Evolutionary conservation across 306 rosid genomes (phyloP).

Genomic region (Rosa multiflora): DNA sequence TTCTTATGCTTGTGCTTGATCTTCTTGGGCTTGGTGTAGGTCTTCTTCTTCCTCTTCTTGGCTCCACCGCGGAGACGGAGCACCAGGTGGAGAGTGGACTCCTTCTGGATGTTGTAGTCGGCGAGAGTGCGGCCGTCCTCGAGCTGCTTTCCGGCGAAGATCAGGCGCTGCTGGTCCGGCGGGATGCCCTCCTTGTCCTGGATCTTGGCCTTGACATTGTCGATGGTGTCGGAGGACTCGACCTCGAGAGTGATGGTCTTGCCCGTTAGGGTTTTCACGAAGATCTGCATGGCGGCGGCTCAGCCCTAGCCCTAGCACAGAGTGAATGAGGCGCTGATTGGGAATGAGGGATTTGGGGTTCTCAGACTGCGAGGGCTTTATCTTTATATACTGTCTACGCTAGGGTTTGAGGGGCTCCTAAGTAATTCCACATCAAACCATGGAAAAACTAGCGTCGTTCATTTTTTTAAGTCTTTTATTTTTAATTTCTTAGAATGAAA

Average conservation of each 20-base stretch:
- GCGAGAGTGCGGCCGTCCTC: slow-evolving; percentile 97
- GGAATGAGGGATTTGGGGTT: not conserved
- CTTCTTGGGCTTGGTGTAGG: slow-evolving; percentile 94
- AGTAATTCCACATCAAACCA: not conserved
- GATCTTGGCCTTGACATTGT: slow-evolving; percentile 88
- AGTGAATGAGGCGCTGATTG: not conserved
- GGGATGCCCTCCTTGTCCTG: slow-evolving; percentile 97
- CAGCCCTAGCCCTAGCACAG: slow-evolving; percentile 1
- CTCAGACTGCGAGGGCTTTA: not conserved
- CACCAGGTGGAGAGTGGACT: slow-evolving; percentile 82
- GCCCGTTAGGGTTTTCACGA: slow-evolving; percentile 95
- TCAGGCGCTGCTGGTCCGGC: slow-evolving; percentile 92
- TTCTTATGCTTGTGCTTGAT: slow-evolving; percentile 97
- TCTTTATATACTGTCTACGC: not conserved
- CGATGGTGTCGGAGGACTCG: slow-evolving; percentile 88
- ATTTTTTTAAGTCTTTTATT: too few relatives aligned
- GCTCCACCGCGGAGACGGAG: slow-evolving; percentile 97
- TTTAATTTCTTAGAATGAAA: too few relatives aligned
- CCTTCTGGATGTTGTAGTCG: slow-evolving; percentile 95
- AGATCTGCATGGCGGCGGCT: slow-evolving; percentile 70
- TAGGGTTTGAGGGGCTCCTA: not conserved
- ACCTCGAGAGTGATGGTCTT: slow-evolving; percentile 94
- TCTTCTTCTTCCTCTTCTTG: slow-evolving; percentile 96
- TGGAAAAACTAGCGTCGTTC: too few relatives aligned
- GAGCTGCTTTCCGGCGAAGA: slow-evolving; percentile 93